A percentile compares a stretch with the other conserved stretches of the same genome.
Evolutionary conservation across 305 asterid species (phyloP).

Genomic region (Fraxinus velutina): DNA sequence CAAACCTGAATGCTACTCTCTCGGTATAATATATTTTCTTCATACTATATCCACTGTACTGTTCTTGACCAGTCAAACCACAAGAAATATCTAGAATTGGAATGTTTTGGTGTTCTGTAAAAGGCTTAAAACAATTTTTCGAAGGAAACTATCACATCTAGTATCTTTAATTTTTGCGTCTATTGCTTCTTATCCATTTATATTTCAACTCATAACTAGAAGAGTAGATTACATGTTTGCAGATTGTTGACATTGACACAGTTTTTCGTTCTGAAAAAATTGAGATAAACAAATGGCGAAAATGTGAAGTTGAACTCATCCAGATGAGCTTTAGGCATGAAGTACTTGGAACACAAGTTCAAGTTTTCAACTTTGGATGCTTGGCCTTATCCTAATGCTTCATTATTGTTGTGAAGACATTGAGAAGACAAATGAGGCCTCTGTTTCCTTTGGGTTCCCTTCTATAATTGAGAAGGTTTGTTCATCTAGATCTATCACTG

Average conservation of each 20-base stretch:
- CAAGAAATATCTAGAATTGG: not conserved
- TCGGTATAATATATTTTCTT: not conserved
- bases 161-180: not conserved
- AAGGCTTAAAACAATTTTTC: not conserved
- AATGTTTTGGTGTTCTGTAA: not conserved
- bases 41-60: not conserved
- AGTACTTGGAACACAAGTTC: not conserved
- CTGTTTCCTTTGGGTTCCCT: conserved; percentile 52
- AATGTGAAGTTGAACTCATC: not conserved
- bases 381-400: not conserved
- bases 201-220: not conserved
- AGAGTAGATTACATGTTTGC: not conserved
- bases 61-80: not conserved
- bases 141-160: not conserved
- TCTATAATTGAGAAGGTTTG: conserved; percentile 53
- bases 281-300: not conserved
- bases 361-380: not conserved
- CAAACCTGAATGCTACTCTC: conserved; percentile 8
- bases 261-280: not conserved
- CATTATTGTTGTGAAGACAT: conserved; percentile 21
- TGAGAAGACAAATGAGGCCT: conserved; percentile 40
- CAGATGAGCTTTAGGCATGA: not conserved
- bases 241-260: not conserved
- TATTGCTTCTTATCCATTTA: not conserved
- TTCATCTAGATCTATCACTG: conserved; percentile 50